Conservation (phyloP, 345 rosid species). For the Pistacia atlantica region DNA sequence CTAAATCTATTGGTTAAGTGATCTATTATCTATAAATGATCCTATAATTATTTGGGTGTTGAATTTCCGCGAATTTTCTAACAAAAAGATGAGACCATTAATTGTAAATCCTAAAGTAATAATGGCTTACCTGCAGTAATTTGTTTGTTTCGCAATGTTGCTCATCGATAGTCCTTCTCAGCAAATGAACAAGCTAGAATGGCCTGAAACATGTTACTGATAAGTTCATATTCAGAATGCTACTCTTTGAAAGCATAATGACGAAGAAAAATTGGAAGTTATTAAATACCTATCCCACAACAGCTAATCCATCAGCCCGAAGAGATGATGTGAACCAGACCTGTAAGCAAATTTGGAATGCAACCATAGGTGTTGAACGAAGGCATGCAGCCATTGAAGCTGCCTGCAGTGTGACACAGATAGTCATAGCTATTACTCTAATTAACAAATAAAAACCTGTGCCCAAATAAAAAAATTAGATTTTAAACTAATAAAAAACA, state of each 20-base stretch:
- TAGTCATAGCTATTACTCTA: slow-evolving; percentile 83
- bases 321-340: slow-evolving; percentile 98
- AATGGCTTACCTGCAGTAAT: slow-evolving; percentile 63
- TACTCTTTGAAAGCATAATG: too few relatives aligned
- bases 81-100: too few relatives aligned
- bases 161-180: slow-evolving; percentile 73
- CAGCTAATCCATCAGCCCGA: slow-evolving; percentile 93
- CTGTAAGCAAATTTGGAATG: slow-evolving; percentile 88
- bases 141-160: slow-evolving; percentile 57
- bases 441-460: slow-evolving; percentile 66
- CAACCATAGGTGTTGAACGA: slow-evolving; percentile 85
- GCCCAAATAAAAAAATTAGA: neutral
- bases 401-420: slow-evolving; percentile 93
- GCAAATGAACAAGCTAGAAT: slow-evolving; percentile 88
- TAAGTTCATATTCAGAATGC: too few relatives aligned
- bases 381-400: slow-evolving; percentile 92
- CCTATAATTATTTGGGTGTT: too few relatives aligned
- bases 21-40: too few relatives aligned
- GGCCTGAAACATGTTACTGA: slow-evolving; percentile 47
- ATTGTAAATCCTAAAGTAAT: neutral
- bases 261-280: too few relatives aligned
- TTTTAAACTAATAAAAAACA: neutral
- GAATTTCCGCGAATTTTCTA: too few relatives aligned
- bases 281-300: slow-evolving; percentile 81
- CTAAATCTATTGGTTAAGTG: too few relatives aligned